Percentiles rank a stretch among this genome's conserved stretches.
phyloP scores from a whole-genome alignment of 108 stramenopile genomes.

The Chaetoceros tenuissimus region DNA sequence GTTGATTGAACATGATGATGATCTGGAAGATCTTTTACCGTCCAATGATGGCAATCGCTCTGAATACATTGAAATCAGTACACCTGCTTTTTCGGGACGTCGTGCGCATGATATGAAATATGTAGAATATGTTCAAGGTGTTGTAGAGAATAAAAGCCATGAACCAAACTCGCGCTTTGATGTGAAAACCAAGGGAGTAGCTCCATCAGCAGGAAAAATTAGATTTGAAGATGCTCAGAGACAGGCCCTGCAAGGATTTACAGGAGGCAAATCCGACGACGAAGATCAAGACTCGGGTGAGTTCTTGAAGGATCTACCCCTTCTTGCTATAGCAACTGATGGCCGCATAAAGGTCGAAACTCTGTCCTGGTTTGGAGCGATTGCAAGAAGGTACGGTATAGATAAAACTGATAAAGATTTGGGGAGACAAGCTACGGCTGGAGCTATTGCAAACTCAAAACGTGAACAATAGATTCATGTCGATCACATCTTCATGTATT shows the following conservation, averaged over 20 bases:
- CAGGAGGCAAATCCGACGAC: conserved; percentile 6
- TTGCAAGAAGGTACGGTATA: conserved; percentile 79
- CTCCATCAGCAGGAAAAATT: conserved; percentile 54
- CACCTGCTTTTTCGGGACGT: conserved; percentile 8
- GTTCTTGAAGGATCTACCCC: conserved; percentile 20
- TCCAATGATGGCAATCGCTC: background rate
- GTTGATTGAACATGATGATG: conserved; percentile 7
- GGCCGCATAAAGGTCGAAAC: conserved; percentile 67
- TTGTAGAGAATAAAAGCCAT: conserved; percentile 63
- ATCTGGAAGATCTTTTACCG: conserved; percentile 18
- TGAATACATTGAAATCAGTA: background rate
- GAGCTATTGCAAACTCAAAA: background rate
- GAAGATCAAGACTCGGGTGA: background rate
- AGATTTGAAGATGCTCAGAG: conserved; percentile 63
- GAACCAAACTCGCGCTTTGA: conserved; percentile 89
- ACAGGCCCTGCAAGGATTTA: conserved; percentile 71
- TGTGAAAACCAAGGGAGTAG: conserved; percentile 27
- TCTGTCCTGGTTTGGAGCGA: conserved; percentile 76
- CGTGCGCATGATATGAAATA: background rate
- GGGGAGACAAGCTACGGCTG: conserved; percentile 42
- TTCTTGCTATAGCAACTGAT: conserved; percentile 46
- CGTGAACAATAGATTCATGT: too few species aligned
- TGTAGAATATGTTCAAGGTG: conserved; percentile 46
- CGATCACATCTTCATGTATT: too few species aligned
- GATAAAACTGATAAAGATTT: conserved; percentile 21